phyloP scores from a whole-genome alignment of 2,329 filamentous ascomycete species.

The Neocucurbitaria cava region DNA sequence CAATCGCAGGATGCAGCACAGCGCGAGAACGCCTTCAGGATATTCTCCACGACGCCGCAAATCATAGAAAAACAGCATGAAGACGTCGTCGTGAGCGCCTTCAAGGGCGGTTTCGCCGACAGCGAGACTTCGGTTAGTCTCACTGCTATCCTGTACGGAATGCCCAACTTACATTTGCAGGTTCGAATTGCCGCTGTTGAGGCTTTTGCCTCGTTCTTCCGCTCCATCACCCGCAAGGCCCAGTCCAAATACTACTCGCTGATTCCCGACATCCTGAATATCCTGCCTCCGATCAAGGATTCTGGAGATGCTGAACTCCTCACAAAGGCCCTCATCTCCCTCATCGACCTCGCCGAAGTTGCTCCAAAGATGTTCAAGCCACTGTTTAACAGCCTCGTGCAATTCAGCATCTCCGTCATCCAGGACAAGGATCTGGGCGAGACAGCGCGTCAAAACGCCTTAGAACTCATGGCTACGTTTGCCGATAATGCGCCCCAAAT shows the following conservation, averaged over 20 bases:
- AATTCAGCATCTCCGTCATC: conserved; percentile 91
- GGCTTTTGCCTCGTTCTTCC: conserved; percentile 95
- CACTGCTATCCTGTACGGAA: background rate
- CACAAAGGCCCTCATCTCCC: conserved; percentile 84
- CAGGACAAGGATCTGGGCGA: conserved; percentile 95
- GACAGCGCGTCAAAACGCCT: conserved; percentile 87
- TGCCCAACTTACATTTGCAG: conserved; percentile 52
- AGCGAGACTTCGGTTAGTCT: conserved; percentile 73
- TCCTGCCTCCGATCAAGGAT: conserved; percentile 92
- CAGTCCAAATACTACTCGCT: conserved; percentile 88
- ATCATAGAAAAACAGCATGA: conserved; percentile 98
- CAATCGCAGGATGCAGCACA: conserved; percentile 83
- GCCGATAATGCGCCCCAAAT: conserved; percentile 92
- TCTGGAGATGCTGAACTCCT: conserved; percentile 88
- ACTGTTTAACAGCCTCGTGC: conserved; percentile 90
- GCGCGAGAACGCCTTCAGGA: conserved; percentile 90
- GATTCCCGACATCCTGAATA: conserved; percentile 90
- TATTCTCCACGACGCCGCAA: conserved; percentile 92
- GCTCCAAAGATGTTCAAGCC: conserved; percentile 97
- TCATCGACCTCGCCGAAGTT: conserved; percentile 94
- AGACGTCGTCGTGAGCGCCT: conserved; percentile 85
- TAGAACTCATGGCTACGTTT: conserved; percentile 98
- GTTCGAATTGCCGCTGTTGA: conserved; percentile 95
- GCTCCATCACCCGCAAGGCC: conserved; percentile 84
- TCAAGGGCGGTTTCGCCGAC: conserved; percentile 91